Evolutionary conservation across 106 monocot genomes (phyloP), one percentile per base, ranked within the genome.

Genomic region (Posidonia australis): DNA sequence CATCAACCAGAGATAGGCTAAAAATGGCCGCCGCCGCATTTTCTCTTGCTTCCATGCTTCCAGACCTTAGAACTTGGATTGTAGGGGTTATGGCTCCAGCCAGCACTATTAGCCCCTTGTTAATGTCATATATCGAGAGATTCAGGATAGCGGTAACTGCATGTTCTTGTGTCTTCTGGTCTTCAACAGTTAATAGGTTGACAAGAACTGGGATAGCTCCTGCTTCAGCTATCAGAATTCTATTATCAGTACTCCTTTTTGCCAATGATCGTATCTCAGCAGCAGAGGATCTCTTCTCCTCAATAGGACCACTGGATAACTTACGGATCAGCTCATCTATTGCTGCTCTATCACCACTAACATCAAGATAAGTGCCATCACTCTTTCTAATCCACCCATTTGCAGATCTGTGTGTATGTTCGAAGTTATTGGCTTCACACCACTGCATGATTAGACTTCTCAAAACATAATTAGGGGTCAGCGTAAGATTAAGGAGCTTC

Each of bases 21-120:
- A 96, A 96, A 26, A 96, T 78, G 57, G 96, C 82, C 32, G 90
- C 90, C 22, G 96, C 90, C 13, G 87, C 86, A 79, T 96, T 96
- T 69, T 90, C 96, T 69, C 82, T 81, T 9, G 87, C 87, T 52
- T 90, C 90, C 87, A 86, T 86, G 72, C 78, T 84, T 56, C 96
- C 96, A 1, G 19, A 55, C 30, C 58, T 79, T 3, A 96, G 49
- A 0, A 96, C 82, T 44, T 77, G 51, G 21, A 96, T 77, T 7
- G 84, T 81, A 9, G 90, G 87, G 58, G 46, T 12, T 28, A 96
- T 77, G 18, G 90, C 96, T 18, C 96, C 90, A 17, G 86, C 81
- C 10, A 86, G 65, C 57, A 96, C 73, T 67, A 96, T 96, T n/a
- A 73, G 17, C 9, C 20, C 16, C 70, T 80, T 79, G 67, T 84